These are phyloP conservation scores for Pichia kluyveri DNA, from an alignment of 805 yeast species.

Conservation along the genomic window DNA sequence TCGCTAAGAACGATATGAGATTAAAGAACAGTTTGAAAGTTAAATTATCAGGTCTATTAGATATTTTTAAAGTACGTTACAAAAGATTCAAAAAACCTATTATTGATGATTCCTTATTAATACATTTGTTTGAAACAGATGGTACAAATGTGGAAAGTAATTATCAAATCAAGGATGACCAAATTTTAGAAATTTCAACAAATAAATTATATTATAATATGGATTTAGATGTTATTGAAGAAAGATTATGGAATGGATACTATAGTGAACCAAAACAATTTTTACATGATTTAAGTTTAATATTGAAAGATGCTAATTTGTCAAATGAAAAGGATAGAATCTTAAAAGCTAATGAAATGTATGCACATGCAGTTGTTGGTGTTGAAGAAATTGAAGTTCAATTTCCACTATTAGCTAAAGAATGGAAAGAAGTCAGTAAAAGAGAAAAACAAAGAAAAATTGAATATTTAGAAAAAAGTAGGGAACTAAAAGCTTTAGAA, in stretches of 20 bases:
- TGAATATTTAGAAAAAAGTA: conserved; percentile 21
- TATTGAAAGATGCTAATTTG: conserved; percentile 65
- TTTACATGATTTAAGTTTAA: conserved; percentile 74
- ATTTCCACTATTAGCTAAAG: conserved; percentile 58
- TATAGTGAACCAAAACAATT: conserved; percentile 91
- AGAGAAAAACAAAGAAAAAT: conserved; percentile 54
- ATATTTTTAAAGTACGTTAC: conserved; percentile 75
- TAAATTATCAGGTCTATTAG: conserved; percentile 82
- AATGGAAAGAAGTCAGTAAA: conserved; percentile 64
- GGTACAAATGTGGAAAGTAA: conserved; percentile 25
- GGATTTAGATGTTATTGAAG: conserved; percentile 91
- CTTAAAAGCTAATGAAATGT: conserved; percentile 84
- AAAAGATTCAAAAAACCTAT: conserved; percentile 87
- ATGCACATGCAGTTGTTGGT: conserved; percentile 92
- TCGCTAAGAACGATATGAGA: conserved; percentile 52
- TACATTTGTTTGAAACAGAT: conserved; percentile 68
- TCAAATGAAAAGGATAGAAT: conserved; percentile 78
- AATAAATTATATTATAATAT: conserved; percentile 73
- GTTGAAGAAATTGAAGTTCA: conserved; percentile 72
- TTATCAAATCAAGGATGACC: conserved; percentile 51
- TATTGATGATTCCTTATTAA: conserved; percentile 64
- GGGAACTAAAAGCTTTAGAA: conserved; percentile 6
- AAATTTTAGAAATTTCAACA: conserved; percentile 73
- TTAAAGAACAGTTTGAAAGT: conserved; percentile 79
- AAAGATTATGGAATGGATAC: conserved; percentile 92